Evolutionary conservation across 257 asterid species (phyloP), one percentile per base, ranked within the genome.

Genomic region (Thymus mandschuricus): DNA sequence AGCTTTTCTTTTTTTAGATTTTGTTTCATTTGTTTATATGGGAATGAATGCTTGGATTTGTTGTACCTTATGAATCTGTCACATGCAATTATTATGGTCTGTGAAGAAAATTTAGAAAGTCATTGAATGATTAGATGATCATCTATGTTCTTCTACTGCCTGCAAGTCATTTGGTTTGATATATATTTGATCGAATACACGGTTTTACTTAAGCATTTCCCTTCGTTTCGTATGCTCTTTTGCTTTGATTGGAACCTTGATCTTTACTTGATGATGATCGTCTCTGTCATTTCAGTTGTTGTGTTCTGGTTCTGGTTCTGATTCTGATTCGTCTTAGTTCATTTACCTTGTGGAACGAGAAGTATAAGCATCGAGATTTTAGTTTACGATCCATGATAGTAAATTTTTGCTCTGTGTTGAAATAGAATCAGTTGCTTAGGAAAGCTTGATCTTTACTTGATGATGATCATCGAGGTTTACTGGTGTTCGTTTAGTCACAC

Each of bases 1-100:
- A 77, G 78, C 59, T 68, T 77, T 0, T 21, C 0, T 21, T 0
- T 21, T 21, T 21, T 72, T 80, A 78, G 86, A 72, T 84, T 80
- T 85, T 78, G 77, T 77, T 76, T 76, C 71, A 66, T 86, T 80
- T 85, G 92, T 85, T 78, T 73, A 88, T 90, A 84, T 60, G 78
- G 74, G 78, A 66, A 76, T 75, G 78, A 66, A 76, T 75, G 82
- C 80, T 65, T 83, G 86, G 78, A 74, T 73, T 81, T 79, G 83
- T 64, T 71, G 79, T 75, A 75, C 75, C 59, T 81, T 57, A 75
- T 62, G 72, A 33, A 65, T 80, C 52, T 38, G 76, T 65, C 64
- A 62, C 78, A 73, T 41, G 75, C 72, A 49, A 63, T 59, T 68
- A 74, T 70, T 74, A 71, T 73, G 80, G 73, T 72, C 50, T 48